Evolutionary conservation across 2,329 filamentous ascomycete species (phyloP), one percentile per base, ranked within the genome.

Genomic region (Alternaria ventricosa): DNA sequence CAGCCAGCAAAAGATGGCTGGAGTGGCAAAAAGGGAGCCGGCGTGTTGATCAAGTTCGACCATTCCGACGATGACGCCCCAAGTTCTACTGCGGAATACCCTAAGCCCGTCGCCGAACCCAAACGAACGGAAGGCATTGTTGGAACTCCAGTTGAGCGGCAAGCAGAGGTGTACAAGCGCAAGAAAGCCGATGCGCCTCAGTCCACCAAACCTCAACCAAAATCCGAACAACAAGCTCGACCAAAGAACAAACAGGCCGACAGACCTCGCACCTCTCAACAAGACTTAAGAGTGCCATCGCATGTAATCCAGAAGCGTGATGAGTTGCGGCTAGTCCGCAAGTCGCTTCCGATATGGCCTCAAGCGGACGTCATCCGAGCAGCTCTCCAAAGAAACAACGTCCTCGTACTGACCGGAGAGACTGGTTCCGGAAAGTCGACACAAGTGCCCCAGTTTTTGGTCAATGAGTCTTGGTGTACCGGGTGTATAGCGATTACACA

Each of bases 341-440:
- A 91, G 75, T 84, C 88, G 13, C 85, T 97, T 4, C 94, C 94
- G 0, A 95, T 97, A 69, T 97, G 92, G 88, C 82, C 86, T 5
- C 87, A 94, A 67, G 88, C 88, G 51, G 84, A 89, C 33, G 86
- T 90, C 25, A 96, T 97, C 54, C 88, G 89, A 36, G 75, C 84
- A 15, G 84, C 87, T 3, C 81, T 97, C 7, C 82, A 77, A 15
- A 75, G 87, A 33, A 89, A 88, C 65, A 88, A 96, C 73, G 88
- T 97, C 1, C 87, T 99, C 55, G 85, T 99, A 0, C 83, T 99
- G 13, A 91, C 96, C 3, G 95, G 95, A 82, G 95, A 98, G 79
- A 99, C 96, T 0, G 96, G 96, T 78, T 97, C 93, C 13, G 96
- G 96, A 77, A 99, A 99, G 82, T 96, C 92, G 83, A 99, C 96